Conservation (phyloP, 305 asterid genomes). For the Fraxinus paxiana region DNA sequence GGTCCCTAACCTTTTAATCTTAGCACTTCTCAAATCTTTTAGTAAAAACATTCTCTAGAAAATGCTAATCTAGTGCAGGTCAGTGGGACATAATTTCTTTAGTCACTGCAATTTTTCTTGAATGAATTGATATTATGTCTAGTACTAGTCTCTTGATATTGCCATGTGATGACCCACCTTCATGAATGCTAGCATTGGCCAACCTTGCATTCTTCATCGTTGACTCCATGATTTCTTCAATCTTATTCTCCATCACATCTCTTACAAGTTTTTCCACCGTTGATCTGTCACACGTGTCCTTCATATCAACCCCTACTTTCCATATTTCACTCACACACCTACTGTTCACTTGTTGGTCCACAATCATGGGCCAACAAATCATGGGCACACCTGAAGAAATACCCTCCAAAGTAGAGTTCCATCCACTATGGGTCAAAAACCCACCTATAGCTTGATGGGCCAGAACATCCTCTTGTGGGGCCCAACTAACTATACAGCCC, state of each 20-base stretch:
- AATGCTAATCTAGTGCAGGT: background rate
- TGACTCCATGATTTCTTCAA: constrained; percentile 17
- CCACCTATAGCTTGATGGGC: constrained; percentile 37
- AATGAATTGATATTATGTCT: constrained; percentile 24
- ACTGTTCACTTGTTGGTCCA: constrained; percentile 39
- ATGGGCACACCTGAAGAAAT: constrained; percentile 39
- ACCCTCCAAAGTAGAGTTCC: constrained; percentile 46
- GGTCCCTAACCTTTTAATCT: background rate
- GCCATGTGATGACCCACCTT: constrained; percentile 36
- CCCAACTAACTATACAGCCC: constrained; percentile 40
- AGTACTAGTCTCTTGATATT: constrained; percentile 26
- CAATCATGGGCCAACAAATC: constrained; percentile 36
- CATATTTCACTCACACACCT: constrained; percentile 40
- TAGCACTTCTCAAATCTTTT: background rate
- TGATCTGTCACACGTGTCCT: constrained; percentile 30
- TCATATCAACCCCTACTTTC: constrained; percentile 37
- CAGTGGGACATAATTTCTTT: background rate
- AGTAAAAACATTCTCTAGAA: background rate
- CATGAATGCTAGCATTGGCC: constrained; percentile 26
- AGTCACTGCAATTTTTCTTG: background rate
- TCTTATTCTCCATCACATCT: constrained; percentile 34
- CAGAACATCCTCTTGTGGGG: constrained; percentile 40
- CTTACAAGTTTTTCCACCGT: constrained; percentile 36
- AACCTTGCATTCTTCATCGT: constrained; percentile 21
- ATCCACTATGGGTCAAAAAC: constrained; percentile 43